phyloP scores from a whole-genome alignment of 257 asterid genomes.

The Thymus mandschuricus region DNA sequence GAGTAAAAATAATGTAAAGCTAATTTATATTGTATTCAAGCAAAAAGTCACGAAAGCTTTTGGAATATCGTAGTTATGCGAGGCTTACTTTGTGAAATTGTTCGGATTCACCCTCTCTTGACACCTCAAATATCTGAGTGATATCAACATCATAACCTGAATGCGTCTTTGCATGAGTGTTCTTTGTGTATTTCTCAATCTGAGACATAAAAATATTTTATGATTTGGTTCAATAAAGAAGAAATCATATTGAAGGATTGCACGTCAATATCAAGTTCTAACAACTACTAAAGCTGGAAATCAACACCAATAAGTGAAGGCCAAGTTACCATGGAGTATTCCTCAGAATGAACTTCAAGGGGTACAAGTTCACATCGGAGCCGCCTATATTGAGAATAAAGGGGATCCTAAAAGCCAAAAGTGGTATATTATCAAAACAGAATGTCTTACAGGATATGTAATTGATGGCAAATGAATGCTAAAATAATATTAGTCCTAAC shows the following conservation, averaged over 20 bases:
- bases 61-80: not conserved
- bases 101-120: slow-evolving; percentile 82
- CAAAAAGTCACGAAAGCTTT: not conserved
- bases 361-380: slow-evolving; percentile 80
- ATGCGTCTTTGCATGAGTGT: slow-evolving; percentile 94
- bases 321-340: slow-evolving; percentile 60
- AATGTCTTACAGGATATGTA: not conserved
- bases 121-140: slow-evolving; percentile 72
- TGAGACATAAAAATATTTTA: slow-evolving; percentile 37
- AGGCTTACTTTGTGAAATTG: slow-evolving; percentile 63
- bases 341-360: slow-evolving; percentile 63
- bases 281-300: slow-evolving; percentile 22
- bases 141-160: slow-evolving; percentile 65
- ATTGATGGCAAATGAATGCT: slow-evolving; percentile 12
- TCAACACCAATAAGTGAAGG: not conserved
- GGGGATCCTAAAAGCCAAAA: slow-evolving; percentile 67
- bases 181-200: slow-evolving; percentile 80
- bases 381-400: slow-evolving; percentile 72
- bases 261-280: not conserved
- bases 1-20: slow-evolving; percentile 14
- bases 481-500: slow-evolving; percentile 5
- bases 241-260: not conserved
- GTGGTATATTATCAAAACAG: slow-evolving; percentile 18
- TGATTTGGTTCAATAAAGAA: slow-evolving; percentile 21
- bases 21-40: not conserved